A percentile compares a stretch with the other conserved stretches of the same genome.
These are phyloP conservation scores for Erodium moschatum DNA, from an alignment of 441 rosid genomes.

Conservation along the genomic window DNA sequence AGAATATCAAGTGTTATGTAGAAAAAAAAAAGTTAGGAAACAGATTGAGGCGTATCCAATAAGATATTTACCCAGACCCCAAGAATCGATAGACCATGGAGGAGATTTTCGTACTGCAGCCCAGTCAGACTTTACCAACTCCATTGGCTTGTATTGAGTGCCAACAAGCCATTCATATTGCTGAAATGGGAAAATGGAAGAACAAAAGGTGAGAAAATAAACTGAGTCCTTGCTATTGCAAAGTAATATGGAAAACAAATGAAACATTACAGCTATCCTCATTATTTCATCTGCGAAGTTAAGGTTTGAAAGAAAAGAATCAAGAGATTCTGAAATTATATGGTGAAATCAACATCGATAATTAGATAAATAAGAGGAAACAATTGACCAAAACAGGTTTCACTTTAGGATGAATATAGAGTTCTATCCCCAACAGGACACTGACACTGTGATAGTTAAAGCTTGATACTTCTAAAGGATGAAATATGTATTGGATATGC, in stretches of 20 bases:
- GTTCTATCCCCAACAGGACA: background rate
- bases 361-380: background rate
- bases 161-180: slow-evolving; percentile 95
- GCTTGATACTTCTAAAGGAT: slow-evolving; percentile 8
- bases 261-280: slow-evolving; percentile 1
- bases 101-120: slow-evolving; percentile 84
- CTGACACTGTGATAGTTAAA: background rate
- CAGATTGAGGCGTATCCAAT: background rate
- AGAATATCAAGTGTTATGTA: slow-evolving; percentile 9
- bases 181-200: slow-evolving; percentile 31
- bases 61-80: slow-evolving; percentile 82
- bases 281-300: slow-evolving; percentile 11
- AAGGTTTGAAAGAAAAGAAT: slow-evolving; percentile 6
- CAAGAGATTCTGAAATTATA: background rate
- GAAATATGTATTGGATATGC: background rate
- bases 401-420: background rate
- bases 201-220: slow-evolving; percentile 6
- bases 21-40: background rate
- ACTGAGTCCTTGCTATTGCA: slow-evolving; percentile 3
- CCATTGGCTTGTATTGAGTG: slow-evolving; percentile 84
- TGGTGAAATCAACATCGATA: background rate
- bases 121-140: slow-evolving; percentile 92
- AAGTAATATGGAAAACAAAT: background rate
- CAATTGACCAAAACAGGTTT: background rate
- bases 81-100: slow-evolving; percentile 95